These are phyloP conservation scores for Beauveria medogensis DNA, from an alignment of 2,329 filamentous ascomycete species.

Conservation along the genomic window DNA sequence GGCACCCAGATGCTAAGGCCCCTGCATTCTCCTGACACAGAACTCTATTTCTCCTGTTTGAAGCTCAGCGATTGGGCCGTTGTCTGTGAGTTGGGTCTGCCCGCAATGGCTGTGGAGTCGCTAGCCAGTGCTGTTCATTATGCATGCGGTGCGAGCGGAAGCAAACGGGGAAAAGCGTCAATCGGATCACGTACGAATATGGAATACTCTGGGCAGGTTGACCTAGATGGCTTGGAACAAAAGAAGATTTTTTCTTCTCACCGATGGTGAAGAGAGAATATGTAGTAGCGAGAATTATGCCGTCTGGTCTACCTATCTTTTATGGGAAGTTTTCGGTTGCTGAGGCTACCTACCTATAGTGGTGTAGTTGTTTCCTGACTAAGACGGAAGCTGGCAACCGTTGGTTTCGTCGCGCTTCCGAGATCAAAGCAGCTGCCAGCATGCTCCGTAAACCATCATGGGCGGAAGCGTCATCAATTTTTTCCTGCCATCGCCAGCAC, in stretches of 20 bases:
- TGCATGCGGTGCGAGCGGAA: background rate
- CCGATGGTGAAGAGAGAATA: background rate
- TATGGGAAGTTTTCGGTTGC: background rate
- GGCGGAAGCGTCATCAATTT: background rate
- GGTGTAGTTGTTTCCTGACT: background rate
- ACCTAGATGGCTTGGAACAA: too few species aligned
- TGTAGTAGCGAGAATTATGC: background rate
- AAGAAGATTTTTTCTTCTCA: background rate
- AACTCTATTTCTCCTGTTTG: conserved; percentile 2
- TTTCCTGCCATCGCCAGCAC: background rate
- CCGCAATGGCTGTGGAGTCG: background rate
- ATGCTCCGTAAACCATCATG: too few species aligned
- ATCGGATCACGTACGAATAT: background rate
- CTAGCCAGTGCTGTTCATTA: background rate
- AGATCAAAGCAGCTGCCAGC: too few species aligned
- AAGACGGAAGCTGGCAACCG: background rate
- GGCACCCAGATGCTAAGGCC: background rate
- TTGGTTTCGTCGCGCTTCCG: too few species aligned
- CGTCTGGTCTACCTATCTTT: background rate
- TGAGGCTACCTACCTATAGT: background rate
- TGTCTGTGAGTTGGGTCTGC: background rate
- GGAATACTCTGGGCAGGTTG: background rate
- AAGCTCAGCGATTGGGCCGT: background rate
- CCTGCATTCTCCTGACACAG: conserved; percentile 5
- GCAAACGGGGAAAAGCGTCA: background rate